These are phyloP conservation scores for Saksenaea vasiformis DNA, from an alignment of 371 early-diverging fungal species.

Conservation along the genomic window DNA sequence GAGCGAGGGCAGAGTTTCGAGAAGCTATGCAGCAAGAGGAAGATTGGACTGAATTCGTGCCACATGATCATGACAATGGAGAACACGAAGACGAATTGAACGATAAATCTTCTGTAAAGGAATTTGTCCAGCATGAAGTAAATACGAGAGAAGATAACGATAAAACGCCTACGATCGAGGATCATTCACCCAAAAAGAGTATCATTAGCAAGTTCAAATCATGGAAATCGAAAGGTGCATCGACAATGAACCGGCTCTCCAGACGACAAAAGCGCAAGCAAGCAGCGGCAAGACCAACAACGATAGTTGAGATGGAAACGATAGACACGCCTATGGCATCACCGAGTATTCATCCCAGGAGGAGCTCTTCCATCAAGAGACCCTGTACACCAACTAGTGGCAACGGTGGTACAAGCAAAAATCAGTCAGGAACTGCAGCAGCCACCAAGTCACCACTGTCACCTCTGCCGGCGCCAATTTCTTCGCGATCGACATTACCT, in stretches of 20 bases:
- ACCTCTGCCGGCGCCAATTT: constrained; percentile 46
- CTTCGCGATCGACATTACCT: constrained; percentile 55
- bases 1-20: constrained; percentile 42
- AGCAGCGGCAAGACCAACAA: constrained; percentile 24
- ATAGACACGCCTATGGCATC: constrained; percentile 41
- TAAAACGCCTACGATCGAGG: constrained; percentile 1
- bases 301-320: constrained; percentile 44
- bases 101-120: background rate
- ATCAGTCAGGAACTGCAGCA: constrained; percentile 13
- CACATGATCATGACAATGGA: constrained; percentile 5
- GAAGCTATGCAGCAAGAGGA: constrained; percentile 30
- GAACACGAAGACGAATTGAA: constrained; percentile 2
- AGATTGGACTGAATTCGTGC: constrained; percentile 48
- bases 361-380: constrained; percentile 3
- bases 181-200: constrained; percentile 14
- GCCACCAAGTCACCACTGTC: constrained; percentile 43
- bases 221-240: constrained; percentile 25
- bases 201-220: constrained; percentile 29
- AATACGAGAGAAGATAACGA: background rate
- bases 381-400: constrained; percentile 2
- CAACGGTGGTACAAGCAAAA: constrained; percentile 16
- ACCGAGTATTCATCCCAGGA: constrained; percentile 24
- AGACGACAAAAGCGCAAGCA: constrained; percentile 20
- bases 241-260: constrained; percentile 22
- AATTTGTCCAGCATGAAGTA: background rate